These are phyloP conservation scores for Garcia nutans DNA, from an alignment of 345 rosid species.

Conservation along the genomic window DNA sequence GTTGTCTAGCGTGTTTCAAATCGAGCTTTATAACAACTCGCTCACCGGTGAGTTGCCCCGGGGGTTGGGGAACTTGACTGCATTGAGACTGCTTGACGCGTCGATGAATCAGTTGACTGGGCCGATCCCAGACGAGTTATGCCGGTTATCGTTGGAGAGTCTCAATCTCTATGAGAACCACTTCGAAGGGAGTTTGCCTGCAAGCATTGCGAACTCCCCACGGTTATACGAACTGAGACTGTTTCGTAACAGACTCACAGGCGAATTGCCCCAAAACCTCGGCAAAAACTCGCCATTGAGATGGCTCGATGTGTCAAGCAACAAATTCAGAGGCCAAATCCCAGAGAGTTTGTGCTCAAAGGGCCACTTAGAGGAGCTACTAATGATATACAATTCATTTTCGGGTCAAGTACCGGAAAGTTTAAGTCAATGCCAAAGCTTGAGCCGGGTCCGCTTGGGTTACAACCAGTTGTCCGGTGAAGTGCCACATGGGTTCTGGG, in stretches of 20 bases:
- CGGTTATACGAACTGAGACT: conserved; percentile 75
- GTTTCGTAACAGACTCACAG: conserved; percentile 62
- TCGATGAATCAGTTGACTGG: conserved; percentile 86
- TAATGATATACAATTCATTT: conserved; percentile 62
- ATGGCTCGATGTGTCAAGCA: conserved; percentile 77
- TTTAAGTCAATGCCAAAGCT: conserved; percentile 56
- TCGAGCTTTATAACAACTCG: conserved; percentile 96
- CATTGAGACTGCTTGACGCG: conserved; percentile 69
- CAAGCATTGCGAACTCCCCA: conserved; percentile 62
- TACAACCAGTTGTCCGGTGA: conserved; percentile 70
- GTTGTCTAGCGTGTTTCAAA: conserved; percentile 63
- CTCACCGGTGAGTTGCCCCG: conserved; percentile 64
- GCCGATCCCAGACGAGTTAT: conserved; percentile 67
- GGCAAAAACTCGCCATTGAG: conserved; percentile 74
- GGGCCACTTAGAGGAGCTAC: conserved; percentile 71
- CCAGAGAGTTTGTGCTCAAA: conserved; percentile 63
- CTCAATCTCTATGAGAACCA: conserved; percentile 82
- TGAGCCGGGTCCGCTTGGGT: conserved; percentile 71
- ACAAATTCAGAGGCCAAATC: conserved; percentile 59
- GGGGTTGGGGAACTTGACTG: conserved; percentile 59
- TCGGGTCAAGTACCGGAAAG: conserved; percentile 65
- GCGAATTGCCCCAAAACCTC: conserved; percentile 64
- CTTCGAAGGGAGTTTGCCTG: conserved; percentile 66
- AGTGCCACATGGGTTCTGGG: conserved; percentile 81
- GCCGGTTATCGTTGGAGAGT: conserved; percentile 69